These are phyloP conservation scores for Lantana camara DNA, from an alignment of 257 asterid species.

Conservation along the genomic window DNA sequence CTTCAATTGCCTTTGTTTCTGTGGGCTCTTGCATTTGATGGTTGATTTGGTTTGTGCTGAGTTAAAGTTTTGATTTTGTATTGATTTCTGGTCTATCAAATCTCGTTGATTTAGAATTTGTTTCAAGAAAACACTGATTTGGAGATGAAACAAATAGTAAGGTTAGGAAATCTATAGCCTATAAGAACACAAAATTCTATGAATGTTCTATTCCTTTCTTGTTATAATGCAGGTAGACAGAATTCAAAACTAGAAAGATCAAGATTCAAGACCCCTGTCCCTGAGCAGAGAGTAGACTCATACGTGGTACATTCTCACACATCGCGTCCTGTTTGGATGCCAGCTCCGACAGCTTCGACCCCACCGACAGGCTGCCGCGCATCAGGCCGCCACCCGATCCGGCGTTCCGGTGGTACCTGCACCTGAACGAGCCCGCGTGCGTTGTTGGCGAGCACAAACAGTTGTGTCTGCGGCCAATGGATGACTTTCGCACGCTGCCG, in stretches of 20 bases:
- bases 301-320: neutral
- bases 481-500: constrained; percentile 33
- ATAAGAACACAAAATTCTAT: constrained; percentile 8
- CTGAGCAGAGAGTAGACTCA: constrained; percentile 23
- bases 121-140: too few species aligned
- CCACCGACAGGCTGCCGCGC: constrained; percentile 54
- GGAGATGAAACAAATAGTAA: too few species aligned
- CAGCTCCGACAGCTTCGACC: constrained; percentile 54
- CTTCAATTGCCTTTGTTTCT: too few species aligned
- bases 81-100: too few species aligned
- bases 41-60: too few species aligned
- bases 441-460: constrained; percentile 84
- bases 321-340: constrained; percentile 22
- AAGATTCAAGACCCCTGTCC: constrained; percentile 26
- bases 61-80: too few species aligned
- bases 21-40: too few species aligned
- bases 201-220: neutral
- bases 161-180: too few species aligned
- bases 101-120: too few species aligned
- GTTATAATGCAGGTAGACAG: constrained; percentile 22
- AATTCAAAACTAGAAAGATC: neutral
- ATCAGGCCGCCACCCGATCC: constrained; percentile 1
- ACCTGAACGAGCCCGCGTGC: constrained; percentile 73
- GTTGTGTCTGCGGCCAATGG: constrained; percentile 39
- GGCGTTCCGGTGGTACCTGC: constrained; percentile 59